Conservation (phyloP, 768 basidiomycete species). For the Russula ochroleuca region DNA sequence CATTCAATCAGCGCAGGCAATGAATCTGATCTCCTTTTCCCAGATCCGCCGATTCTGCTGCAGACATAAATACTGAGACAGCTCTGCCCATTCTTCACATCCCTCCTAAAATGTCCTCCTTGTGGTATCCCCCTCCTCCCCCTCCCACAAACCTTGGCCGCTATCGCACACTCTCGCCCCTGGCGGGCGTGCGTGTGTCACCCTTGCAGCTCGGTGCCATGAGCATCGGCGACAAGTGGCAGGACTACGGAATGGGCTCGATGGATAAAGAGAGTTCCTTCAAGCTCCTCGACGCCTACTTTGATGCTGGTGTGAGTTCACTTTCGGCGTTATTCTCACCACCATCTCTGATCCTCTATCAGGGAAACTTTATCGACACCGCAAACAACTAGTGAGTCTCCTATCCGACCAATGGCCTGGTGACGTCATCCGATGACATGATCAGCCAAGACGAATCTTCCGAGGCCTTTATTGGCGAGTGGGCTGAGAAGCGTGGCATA, state of each 20-base stretch:
- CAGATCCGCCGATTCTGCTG: too few relatives aligned
- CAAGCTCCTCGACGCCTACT: constrained; percentile 45
- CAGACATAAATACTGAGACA: too few relatives aligned
- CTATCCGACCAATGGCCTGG: not conserved
- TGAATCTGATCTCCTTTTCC: too few relatives aligned
- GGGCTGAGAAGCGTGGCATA: constrained; percentile 42
- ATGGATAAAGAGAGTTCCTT: constrained; percentile 44
- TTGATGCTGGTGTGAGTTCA: constrained; percentile 46
- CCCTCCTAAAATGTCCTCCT: not conserved
- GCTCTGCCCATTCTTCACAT: too few relatives aligned
- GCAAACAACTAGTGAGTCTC: constrained; percentile 42
- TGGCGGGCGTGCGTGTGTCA: constrained; percentile 46
- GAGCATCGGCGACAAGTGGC: constrained; percentile 48
- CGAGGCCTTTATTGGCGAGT: constrained; percentile 51
- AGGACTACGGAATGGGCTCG: constrained; percentile 35
- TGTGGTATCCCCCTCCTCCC: not conserved
- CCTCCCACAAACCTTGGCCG: constrained; percentile 30
- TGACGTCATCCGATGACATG: not conserved
- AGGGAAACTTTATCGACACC: constrained; percentile 51
- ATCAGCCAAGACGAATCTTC: constrained; percentile 53
- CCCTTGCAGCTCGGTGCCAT: constrained; percentile 47
- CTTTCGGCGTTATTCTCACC: constrained; percentile 16
- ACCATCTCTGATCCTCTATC: constrained; percentile 35
- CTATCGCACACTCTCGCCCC: constrained; percentile 40
- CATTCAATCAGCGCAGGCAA: too few relatives aligned